Percentiles rank a stretch among this genome's conserved stretches.
phyloP scores from a whole-genome alignment of 306 rosid genomes.

The Quercus wislizeni region DNA sequence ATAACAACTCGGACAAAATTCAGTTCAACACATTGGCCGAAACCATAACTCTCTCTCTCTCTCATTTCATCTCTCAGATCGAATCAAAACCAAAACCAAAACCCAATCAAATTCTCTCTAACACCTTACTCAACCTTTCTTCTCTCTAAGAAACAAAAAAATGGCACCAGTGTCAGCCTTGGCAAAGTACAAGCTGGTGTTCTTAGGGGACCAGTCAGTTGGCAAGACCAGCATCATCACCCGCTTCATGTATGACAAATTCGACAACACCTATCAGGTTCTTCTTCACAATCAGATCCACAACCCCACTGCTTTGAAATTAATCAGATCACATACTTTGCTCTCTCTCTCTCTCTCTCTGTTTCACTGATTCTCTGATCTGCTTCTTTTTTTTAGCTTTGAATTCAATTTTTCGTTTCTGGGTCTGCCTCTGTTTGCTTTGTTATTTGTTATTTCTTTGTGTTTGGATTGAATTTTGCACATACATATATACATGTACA shows the following conservation, averaged over 20 bases:
- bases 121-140: not conserved
- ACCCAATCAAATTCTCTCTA: not conserved
- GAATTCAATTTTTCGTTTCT: not conserved
- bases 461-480: not conserved
- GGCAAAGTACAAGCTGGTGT: slow-evolving; percentile 59
- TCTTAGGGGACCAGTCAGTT: slow-evolving; percentile 63
- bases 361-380: not conserved
- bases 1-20: not conserved
- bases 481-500: not conserved
- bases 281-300: slow-evolving; percentile 28
- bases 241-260: slow-evolving; percentile 67
- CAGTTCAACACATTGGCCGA: not conserved
- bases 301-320: not conserved
- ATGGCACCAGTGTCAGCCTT: slow-evolving; percentile 68
- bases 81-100: not conserved
- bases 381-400: not conserved
- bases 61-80: slow-evolving; percentile 3
- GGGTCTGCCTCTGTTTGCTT: not conserved
- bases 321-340: not conserved
- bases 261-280: slow-evolving; percentile 64
- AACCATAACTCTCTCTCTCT: not conserved
- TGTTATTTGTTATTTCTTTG: not conserved
- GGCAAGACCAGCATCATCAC: slow-evolving; percentile 67
- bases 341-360: not conserved
- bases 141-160: not conserved